Conservation (phyloP, 768 basidiomycete genomes). For the Boletus vinaceobasis region DNA sequence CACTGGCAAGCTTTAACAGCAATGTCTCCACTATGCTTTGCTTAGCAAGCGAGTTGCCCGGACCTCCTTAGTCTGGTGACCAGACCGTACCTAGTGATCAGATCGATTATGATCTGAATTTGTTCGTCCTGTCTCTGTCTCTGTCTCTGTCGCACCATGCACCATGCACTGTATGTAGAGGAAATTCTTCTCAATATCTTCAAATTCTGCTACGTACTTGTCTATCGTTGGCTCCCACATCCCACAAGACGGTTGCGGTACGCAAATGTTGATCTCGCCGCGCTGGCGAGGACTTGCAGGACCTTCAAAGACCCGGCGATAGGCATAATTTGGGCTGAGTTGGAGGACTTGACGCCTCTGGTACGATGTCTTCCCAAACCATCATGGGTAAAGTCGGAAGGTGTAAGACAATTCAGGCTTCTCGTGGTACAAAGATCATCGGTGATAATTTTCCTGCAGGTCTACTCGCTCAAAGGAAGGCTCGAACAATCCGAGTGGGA, state of each 20-base stretch:
- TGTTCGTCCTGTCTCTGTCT: too few species aligned
- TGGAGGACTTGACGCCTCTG: slow-evolving; percentile 10
- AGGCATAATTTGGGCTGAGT: slow-evolving; percentile 7
- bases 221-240: background rate
- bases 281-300: slow-evolving; percentile 10
- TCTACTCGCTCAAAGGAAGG: background rate
- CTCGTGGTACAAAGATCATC: background rate
- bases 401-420: slow-evolving; percentile 1
- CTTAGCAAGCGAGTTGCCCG: too few species aligned
- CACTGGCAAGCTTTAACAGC: too few species aligned
- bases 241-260: background rate
- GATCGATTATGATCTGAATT: too few species aligned
- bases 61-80: too few species aligned
- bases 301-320: slow-evolving; percentile 14
- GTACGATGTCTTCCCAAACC: slow-evolving; percentile 6
- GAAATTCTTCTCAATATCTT: slow-evolving; percentile 15
- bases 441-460: background rate
- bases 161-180: slow-evolving; percentile 3
- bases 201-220: background rate
- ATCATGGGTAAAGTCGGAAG: background rate
- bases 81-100: too few species aligned
- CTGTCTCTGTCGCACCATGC: background rate
- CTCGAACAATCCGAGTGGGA: slow-evolving; percentile 7
- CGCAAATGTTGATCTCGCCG: background rate
- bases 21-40: too few species aligned